Evolutionary conservation across 169 alveolate species (phyloP).

Genomic region (Cryptosporidium felis): DNA sequence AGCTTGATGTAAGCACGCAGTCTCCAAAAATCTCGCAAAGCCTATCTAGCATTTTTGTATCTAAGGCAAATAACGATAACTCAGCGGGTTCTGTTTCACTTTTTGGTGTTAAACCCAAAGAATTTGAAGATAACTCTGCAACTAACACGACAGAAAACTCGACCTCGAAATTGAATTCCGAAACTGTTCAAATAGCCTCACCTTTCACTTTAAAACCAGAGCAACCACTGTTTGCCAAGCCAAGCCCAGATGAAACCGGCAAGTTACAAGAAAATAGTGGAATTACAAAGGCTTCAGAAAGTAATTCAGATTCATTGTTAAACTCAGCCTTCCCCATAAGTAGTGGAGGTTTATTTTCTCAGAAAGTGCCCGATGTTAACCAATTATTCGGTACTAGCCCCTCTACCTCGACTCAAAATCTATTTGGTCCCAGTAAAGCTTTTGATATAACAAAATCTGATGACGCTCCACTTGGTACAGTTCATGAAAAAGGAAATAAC

Average conservation of each 20-base stretch:
- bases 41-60: not conserved
- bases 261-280: too few relatives aligned
- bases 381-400: not conserved
- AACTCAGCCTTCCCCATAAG: not conserved
- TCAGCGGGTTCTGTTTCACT: slow-evolving; percentile 16
- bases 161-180: not conserved
- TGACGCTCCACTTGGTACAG: too few relatives aligned
- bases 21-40: not conserved
- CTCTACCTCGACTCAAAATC: not conserved
- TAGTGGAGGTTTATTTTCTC: not conserved
- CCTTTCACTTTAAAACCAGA: too few relatives aligned
- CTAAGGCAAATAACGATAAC: not conserved
- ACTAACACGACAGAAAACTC: not conserved
- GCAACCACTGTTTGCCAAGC: too few relatives aligned
- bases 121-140: not conserved
- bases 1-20: not conserved
- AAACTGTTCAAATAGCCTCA: too few relatives aligned
- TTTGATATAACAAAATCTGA: not conserved
- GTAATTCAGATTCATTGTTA: not conserved
- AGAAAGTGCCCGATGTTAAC: not conserved
- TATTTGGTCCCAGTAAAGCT: not conserved
- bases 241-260: too few relatives aligned
- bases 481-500: not conserved
- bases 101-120: slow-evolving; percentile 25
- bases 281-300: not conserved